Percentiles rank a stretch among this genome's conserved stretches.
These are phyloP conservation scores for Asterochloris sp. DNA, from an alignment of 139 green algal species.

Conservation along the genomic window DNA sequence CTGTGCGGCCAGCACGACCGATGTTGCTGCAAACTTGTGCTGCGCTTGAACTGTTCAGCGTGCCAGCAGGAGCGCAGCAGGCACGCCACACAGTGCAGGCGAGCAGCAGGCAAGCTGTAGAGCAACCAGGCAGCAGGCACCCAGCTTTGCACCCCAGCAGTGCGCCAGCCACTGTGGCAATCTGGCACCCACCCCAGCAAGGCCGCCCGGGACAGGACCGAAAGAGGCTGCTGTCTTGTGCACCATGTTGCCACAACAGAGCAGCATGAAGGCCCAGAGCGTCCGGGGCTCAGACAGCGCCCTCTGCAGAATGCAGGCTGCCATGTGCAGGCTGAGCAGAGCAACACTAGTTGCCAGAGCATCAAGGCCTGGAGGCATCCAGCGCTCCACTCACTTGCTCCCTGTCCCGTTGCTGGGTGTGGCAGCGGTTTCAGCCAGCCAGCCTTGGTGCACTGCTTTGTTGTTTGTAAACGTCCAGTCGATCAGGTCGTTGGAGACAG, in stretches of 20 bases:
- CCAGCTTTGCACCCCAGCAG: no score
- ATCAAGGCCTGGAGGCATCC: background rate
- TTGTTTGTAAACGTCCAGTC: constrained; percentile 1
- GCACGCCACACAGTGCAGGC: no score
- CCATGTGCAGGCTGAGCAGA: background rate
- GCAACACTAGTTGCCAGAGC: background rate
- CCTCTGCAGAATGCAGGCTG: background rate
- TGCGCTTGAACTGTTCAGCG: no score
- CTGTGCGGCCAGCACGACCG: no score
- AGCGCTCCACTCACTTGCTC: background rate
- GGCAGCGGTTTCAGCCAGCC: background rate
- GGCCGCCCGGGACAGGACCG: no score
- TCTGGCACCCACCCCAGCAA: no score
- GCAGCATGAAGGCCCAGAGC: background rate
- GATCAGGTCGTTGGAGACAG: background rate
- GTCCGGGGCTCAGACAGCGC: no score
- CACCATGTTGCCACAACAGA: background rate
- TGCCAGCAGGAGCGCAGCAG: no score
- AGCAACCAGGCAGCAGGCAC: no score
- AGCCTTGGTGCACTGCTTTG: background rate
- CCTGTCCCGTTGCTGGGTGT: background rate
- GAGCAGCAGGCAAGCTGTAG: no score
- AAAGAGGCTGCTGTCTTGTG: background rate
- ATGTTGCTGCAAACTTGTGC: no score
- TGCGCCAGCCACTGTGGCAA: no score